Evolutionary conservation across 495 filamentous ascomycete species (phyloP), one percentile per base, ranked within the genome.

Genomic region (Sabuloglossum arenarium): DNA sequence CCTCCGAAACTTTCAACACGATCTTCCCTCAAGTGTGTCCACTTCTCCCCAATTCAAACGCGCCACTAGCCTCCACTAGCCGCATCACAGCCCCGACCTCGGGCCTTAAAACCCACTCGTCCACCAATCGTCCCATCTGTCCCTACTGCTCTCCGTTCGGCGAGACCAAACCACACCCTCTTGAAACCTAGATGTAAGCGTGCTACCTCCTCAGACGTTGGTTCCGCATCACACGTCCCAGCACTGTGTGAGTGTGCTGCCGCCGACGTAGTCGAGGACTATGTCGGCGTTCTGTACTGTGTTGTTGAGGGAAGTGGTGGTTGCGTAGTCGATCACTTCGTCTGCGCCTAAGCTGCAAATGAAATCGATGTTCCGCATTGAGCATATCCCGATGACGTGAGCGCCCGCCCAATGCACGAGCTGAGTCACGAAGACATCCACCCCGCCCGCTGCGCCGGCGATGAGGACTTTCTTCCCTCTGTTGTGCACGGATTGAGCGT

Each of bases 391-490:
- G 27, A 62, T 60, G 42, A 68, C 63, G 42, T 63, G 59, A 25
- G 61, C 10, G 0, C 65, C 67, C 0, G 64, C 58, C 3, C 53
- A 11, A 2, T 61, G 55, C 24, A 64, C 68, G 24, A 71, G 57
- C 58, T 69, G 69, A 24, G 68, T 64, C 19, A 68, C 54, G 55
- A 66, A 69, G n/a, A 66, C 32, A 0, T 66, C 69, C 16, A 69
- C 69, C 0, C 45, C 65, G 21, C 69, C 69, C 0, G 64, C 59
- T 19, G 64, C 66, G n/a, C 67, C 69, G 3, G 67, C 69, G 25
- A 69, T 62, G 31, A 71, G 42, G 12, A 68, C 42, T 16, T 47
- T 54, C 21, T 59, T 23, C 14, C 51, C 21, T n/a, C 42, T 27
- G 31, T 42, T 43, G n/a, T 12, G 52, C 14, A 11, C 23, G 51